phyloP scores from a whole-genome alignment of 2,329 filamentous ascomycete genomes.

The Hirsutella thompsonii region DNA sequence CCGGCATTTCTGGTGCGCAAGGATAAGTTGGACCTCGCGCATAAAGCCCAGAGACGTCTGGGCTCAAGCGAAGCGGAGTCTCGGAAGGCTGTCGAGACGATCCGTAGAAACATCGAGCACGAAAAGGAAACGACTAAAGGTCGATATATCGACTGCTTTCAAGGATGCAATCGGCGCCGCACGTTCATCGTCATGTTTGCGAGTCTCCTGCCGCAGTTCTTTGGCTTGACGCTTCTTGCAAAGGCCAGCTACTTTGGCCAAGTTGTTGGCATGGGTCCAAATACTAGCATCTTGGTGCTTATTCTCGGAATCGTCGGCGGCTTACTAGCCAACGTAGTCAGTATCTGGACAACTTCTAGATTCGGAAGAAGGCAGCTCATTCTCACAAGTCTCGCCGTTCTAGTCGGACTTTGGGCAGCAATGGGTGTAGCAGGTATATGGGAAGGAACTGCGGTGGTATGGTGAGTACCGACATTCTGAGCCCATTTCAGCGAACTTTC shows the following conservation, averaged over 20 bases:
- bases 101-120: slow-evolving; percentile 35
- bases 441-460: not conserved
- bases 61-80: slow-evolving; percentile 25
- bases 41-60: slow-evolving; percentile 34
- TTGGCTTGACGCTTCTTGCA: slow-evolving; percentile 29
- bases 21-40: slow-evolving; percentile 22
- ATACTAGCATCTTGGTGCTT: slow-evolving; percentile 25
- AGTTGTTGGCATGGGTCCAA: slow-evolving; percentile 19
- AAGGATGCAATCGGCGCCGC: slow-evolving; percentile 25
- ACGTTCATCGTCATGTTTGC: slow-evolving; percentile 28
- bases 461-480: slow-evolving; percentile 4
- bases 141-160: slow-evolving; percentile 31
- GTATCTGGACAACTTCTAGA: slow-evolving; percentile 27
- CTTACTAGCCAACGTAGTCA: slow-evolving; percentile 26
- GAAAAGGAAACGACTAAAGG: slow-evolving; percentile 15
- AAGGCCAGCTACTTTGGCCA: slow-evolving; percentile 27
- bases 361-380: slow-evolving; percentile 26
- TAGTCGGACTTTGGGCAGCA: slow-evolving; percentile 25
- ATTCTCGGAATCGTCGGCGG: slow-evolving; percentile 32
- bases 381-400: slow-evolving; percentile 18
- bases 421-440: slow-evolving; percentile 36
- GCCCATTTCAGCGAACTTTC: not conserved
- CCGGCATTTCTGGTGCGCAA: slow-evolving; percentile 34
- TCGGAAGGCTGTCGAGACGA: slow-evolving; percentile 25
- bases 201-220: slow-evolving; percentile 27